A percentile compares a stretch with the other conserved stretches of the same genome.
Evolutionary conservation across 2,329 filamentous ascomycete species (phyloP).

Genomic region (Pseudocercospora ulei): DNA sequence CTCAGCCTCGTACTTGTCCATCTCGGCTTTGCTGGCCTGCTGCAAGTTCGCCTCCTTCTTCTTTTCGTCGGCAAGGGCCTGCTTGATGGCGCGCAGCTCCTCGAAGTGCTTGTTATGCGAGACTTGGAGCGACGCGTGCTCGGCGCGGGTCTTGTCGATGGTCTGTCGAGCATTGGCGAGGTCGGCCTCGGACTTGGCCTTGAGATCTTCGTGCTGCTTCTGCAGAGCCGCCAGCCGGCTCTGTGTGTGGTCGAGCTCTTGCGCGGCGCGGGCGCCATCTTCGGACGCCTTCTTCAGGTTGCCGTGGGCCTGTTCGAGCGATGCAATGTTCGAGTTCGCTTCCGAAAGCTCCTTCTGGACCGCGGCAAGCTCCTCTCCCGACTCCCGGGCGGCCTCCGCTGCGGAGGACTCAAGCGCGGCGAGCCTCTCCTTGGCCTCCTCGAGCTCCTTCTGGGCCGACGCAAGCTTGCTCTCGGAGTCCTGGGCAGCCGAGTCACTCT

Average conservation of each 20-base stretch:
- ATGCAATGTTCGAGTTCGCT: conserved; percentile 17
- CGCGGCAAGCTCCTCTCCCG: conserved; percentile 11
- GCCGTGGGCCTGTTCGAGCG: conserved; percentile 16
- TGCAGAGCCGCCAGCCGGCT: conserved; percentile 17
- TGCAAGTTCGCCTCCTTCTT: conserved; percentile 14
- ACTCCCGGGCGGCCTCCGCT: conserved; percentile 12
- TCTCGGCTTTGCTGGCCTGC: conserved; percentile 11
- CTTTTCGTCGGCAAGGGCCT: conserved; percentile 14
- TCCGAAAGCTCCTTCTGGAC: conserved; percentile 18
- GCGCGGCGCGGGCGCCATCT: conserved; percentile 12
- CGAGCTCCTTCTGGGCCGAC: conserved; percentile 15
- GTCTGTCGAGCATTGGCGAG: conserved; percentile 19
- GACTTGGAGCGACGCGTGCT: conserved; percentile 20
- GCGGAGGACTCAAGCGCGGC: conserved; percentile 10
- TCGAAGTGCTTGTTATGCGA: conserved; percentile 25
- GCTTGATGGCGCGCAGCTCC: conserved; percentile 19
- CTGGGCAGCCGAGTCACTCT: conserved; percentile 15
- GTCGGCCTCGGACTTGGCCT: conserved; percentile 16
- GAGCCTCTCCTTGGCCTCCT: conserved; percentile 19
- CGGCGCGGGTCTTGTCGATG: conserved; percentile 19
- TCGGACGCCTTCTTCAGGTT: conserved; percentile 20
- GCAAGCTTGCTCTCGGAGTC: conserved; percentile 15
- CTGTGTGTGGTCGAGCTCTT: conserved; percentile 18
- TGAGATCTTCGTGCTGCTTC: conserved; percentile 20
- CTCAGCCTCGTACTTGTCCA: conserved; percentile 17